These are phyloP conservation scores for Coemansia sp. DNA, from an alignment of 192 early-diverging fungal genomes.

Conservation along the genomic window DNA sequence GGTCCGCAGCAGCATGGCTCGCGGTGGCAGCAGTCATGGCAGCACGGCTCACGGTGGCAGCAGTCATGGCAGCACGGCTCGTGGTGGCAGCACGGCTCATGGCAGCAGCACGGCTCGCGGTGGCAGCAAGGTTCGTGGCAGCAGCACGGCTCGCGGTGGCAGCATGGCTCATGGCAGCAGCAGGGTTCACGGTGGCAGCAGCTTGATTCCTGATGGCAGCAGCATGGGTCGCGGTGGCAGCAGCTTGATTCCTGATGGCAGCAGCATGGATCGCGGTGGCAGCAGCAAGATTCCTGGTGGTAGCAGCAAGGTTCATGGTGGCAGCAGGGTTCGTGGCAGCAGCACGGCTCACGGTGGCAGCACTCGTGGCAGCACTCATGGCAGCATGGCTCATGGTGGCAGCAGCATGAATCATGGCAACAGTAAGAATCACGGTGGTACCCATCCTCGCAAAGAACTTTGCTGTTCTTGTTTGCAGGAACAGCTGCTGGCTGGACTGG, in stretches of 20 bases:
- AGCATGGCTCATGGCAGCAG: constrained; percentile 27
- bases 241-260: constrained; percentile 13
- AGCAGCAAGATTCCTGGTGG: constrained; percentile 17
- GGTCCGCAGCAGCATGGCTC: constrained; percentile 28
- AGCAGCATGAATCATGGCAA: constrained; percentile 27
- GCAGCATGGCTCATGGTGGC: constrained; percentile 16
- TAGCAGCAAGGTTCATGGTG: constrained; percentile 18
- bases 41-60: constrained; percentile 13
- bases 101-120: constrained; percentile 17
- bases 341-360: constrained; percentile 34
- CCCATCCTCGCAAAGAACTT: constrained; percentile 28
- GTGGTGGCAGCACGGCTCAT: constrained; percentile 23
- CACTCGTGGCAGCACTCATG: constrained; percentile 32
- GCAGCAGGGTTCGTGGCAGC: constrained; percentile 42
- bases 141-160: constrained; percentile 29
- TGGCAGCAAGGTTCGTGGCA: constrained; percentile 15
- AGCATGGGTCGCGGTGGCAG: constrained; percentile 20
- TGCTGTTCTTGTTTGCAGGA: constrained; percentile 12
- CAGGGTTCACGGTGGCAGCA: constrained; percentile 21
- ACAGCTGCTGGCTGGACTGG: not conserved
- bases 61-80: constrained; percentile 26
- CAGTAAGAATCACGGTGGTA: constrained; percentile 23
- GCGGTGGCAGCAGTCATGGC: constrained; percentile 26
- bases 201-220: constrained; percentile 14
- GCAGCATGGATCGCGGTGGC: constrained; percentile 23